Percentiles rank a stretch among this genome's conserved stretches.
Conservation (phyloP, 345 rosid genomes). For the Boechera stricta region DNA sequence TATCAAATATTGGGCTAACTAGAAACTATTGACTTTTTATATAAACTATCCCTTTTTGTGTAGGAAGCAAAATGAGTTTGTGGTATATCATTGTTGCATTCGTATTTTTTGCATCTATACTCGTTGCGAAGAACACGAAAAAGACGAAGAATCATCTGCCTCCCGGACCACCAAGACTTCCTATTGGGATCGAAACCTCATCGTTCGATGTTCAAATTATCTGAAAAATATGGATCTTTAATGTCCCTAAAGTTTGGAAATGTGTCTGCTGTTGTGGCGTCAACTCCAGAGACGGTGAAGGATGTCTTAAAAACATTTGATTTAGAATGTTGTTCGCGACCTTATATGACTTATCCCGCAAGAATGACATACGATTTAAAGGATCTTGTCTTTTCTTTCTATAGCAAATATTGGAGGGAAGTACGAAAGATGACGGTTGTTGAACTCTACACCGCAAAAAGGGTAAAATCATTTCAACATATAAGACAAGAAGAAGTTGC, state of each 20-base stretch:
- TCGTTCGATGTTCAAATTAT: constrained; percentile 42
- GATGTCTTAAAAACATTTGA: constrained; percentile 50
- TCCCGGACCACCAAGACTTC: constrained; percentile 50
- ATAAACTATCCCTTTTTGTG: too few relatives aligned
- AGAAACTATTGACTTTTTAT: too few relatives aligned
- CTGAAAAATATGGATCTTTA: constrained; percentile 53
- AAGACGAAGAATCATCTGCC: constrained; percentile 30
- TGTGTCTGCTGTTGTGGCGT: constrained; percentile 48
- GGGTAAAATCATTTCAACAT: constrained; percentile 45
- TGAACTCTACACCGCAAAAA: constrained; percentile 50
- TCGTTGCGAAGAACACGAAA: constrained; percentile 20
- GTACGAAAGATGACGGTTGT: constrained; percentile 44
- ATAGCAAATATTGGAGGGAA: constrained; percentile 47
- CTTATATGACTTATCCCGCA: constrained; percentile 35
- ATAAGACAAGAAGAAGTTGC: constrained; percentile 49
- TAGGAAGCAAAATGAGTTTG: constrained; percentile 29
- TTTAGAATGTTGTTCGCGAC: constrained; percentile 51
- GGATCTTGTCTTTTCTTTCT: constrained; percentile 47
- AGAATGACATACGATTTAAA: constrained; percentile 39
- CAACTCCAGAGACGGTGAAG: constrained; percentile 51
- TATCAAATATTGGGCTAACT: too few relatives aligned
- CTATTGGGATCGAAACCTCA: constrained; percentile 52
- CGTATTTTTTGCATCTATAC: constrained; percentile 12
- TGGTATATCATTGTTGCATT: constrained; percentile 24
- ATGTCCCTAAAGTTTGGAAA: constrained; percentile 54